These are phyloP conservation scores for Coemansia sp. DNA, from an alignment of 192 early-diverging fungal species.

Conservation along the genomic window DNA sequence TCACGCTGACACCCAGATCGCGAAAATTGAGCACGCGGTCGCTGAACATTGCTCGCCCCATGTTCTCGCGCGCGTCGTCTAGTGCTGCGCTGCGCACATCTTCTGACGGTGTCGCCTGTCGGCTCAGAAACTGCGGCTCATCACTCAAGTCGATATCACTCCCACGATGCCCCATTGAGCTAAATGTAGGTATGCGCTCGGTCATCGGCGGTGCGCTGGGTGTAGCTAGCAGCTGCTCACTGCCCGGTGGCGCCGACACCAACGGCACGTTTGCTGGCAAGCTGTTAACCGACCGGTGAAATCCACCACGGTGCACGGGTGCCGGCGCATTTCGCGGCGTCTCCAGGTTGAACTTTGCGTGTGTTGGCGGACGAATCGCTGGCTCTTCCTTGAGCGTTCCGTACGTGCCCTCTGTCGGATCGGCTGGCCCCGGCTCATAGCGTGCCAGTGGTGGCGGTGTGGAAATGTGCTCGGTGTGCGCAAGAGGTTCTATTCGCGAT, in stretches of 20 bases:
- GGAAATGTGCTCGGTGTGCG: neutral
- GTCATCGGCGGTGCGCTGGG: slow-evolving; percentile 38
- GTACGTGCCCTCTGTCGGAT: slow-evolving; percentile 11
- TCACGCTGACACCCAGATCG: slow-evolving; percentile 44
- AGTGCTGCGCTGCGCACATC: slow-evolving; percentile 32
- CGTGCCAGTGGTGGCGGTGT: slow-evolving; percentile 3
- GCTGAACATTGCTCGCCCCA: slow-evolving; percentile 26
- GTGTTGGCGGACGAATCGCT: slow-evolving; percentile 1
- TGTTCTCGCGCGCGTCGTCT: slow-evolving; percentile 19
- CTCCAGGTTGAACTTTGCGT: slow-evolving; percentile 7
- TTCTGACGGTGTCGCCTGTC: slow-evolving; percentile 14
- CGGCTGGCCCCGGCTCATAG: slow-evolving; percentile 1
- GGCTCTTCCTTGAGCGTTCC: neutral
- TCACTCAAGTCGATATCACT: neutral
- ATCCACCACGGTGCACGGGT: slow-evolving; percentile 11
- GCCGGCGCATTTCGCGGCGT: slow-evolving; percentile 2
- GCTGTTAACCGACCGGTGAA: slow-evolving; percentile 26
- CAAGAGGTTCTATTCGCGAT: neutral
- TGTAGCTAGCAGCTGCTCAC: neutral
- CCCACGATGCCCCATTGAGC: slow-evolving; percentile 13
- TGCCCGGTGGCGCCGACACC: slow-evolving; percentile 20
- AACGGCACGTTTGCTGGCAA: slow-evolving; percentile 21
- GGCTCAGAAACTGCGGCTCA: neutral
- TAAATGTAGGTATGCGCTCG: slow-evolving; percentile 17
- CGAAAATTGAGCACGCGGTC: slow-evolving; percentile 49